A percentile compares a stretch with the other conserved stretches of the same genome.
phyloP scores from a whole-genome alignment of 2,329 filamentous ascomycete species.

The Stemphylium vesicarium region DNA sequence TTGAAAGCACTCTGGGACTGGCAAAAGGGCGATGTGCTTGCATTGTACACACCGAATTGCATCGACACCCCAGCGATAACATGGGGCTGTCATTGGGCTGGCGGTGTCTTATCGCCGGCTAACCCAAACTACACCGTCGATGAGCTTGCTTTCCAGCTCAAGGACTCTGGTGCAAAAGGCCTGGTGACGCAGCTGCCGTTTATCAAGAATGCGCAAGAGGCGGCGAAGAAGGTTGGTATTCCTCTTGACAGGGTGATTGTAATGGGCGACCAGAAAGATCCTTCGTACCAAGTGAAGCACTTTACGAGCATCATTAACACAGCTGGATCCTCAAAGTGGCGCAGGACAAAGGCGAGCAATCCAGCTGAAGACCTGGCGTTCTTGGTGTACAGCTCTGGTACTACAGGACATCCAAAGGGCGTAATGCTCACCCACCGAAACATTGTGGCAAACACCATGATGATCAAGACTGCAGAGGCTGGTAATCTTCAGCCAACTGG shows the following conservation, averaged over 20 bases:
- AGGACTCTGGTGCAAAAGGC: slow-evolving; percentile 75
- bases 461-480: slow-evolving; percentile 51
- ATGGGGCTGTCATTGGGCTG: slow-evolving; percentile 83
- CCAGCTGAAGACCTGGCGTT: slow-evolving; percentile 79
- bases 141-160: slow-evolving; percentile 84
- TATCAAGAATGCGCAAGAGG: slow-evolving; percentile 69
- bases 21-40: slow-evolving; percentile 83
- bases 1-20: slow-evolving; percentile 77
- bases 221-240: slow-evolving; percentile 73
- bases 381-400: slow-evolving; percentile 87
- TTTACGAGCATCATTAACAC: slow-evolving; percentile 74
- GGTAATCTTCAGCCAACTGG: slow-evolving; percentile 64
- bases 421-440: slow-evolving; percentile 87
- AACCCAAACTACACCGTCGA: slow-evolving; percentile 86
- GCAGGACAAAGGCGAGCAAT: slow-evolving; percentile 65
- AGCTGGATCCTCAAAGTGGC: slow-evolving; percentile 63
- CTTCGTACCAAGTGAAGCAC: slow-evolving; percentile 67
- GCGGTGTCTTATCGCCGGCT: slow-evolving; percentile 80
- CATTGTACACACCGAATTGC: slow-evolving; percentile 78
- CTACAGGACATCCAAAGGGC: slow-evolving; percentile 89
- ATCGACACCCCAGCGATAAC: slow-evolving; percentile 81
- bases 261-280: slow-evolving; percentile 72
- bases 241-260: slow-evolving; percentile 74
- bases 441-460: slow-evolving; percentile 72
- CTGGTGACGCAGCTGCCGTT: slow-evolving; percentile 75